phyloP scores from a whole-genome alignment of 176 grass and related monocot species.

The Avena sativa region DNA sequence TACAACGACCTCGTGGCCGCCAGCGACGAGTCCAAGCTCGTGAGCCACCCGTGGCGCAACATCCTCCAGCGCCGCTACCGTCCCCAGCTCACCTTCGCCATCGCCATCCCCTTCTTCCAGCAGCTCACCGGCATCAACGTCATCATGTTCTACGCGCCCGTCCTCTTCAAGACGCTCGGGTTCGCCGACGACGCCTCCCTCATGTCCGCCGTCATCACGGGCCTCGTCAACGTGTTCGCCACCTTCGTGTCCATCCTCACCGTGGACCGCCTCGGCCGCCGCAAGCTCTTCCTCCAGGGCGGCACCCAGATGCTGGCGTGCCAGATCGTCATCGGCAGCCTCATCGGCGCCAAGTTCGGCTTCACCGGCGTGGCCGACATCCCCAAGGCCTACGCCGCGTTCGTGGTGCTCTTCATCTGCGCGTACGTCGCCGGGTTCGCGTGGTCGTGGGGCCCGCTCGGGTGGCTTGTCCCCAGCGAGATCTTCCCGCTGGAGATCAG shows the following conservation, averaged over 20 bases:
- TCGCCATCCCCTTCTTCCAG: conserved; percentile 80
- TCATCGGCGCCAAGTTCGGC: conserved; percentile 86
- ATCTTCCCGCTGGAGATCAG: conserved; percentile 99
- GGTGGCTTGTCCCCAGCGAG: conserved; percentile 96
- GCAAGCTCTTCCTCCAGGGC: conserved; percentile 82
- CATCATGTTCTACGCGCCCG: conserved; percentile 82
- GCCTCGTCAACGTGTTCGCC: conserved; percentile 86
- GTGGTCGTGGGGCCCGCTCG: conserved; percentile 95
- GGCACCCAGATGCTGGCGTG: conserved; percentile 76
- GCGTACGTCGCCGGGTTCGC: conserved; percentile 90
- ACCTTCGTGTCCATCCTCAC: conserved; percentile 74
- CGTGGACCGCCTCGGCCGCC: conserved; percentile 68
- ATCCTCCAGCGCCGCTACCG: conserved; percentile 71
- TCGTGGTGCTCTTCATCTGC: conserved; percentile 97
- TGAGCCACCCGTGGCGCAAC: conserved; percentile 73
- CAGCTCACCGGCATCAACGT: conserved; percentile 80
- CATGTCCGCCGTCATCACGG: conserved; percentile 87
- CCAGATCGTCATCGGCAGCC: conserved; percentile 72
- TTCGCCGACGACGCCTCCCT: conserved; percentile 79
- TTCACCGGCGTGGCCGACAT: conserved; percentile 69
- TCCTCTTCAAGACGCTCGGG: conserved; percentile 86
- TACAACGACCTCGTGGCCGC: conserved; percentile 80
- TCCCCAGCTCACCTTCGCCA: conserved; percentile 71
- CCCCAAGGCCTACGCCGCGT: conserved; percentile 64
- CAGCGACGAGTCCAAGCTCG: conserved; percentile 75